A percentile compares a stretch with the other conserved stretches of the same genome.
phyloP scores from a whole-genome alignment of 768 basidiomycete genomes.

The Mycena amicta region DNA sequence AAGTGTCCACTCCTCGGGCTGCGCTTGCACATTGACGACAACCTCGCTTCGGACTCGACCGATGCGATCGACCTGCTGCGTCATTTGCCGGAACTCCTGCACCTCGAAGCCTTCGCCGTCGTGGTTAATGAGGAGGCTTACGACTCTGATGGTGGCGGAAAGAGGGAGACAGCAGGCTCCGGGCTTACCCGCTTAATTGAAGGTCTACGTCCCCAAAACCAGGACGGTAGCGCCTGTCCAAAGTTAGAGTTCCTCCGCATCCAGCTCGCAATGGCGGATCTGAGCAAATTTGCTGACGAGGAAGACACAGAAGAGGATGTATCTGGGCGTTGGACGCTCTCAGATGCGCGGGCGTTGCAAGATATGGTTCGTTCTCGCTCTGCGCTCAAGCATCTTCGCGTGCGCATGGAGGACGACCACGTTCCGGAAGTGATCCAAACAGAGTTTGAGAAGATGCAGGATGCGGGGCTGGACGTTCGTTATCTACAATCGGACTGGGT shows the following conservation, averaged over 20 bases:
- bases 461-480: background rate
- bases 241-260: background rate
- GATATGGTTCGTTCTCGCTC: background rate
- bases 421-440: background rate
- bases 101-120: background rate
- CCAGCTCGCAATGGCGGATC: background rate
- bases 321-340: background rate
- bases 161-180: background rate
- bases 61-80: background rate
- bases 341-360: background rate
- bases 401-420: background rate
- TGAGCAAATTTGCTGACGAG: background rate
- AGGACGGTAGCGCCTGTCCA: background rate
- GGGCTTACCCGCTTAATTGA: background rate
- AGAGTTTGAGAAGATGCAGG: background rate
- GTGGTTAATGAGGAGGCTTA: background rate
- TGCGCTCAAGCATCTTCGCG: background rate
- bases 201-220: background rate
- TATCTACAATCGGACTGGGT: background rate
- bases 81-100: background rate
- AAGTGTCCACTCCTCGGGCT: background rate
- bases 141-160: background rate
- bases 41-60: background rate
- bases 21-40: background rate
- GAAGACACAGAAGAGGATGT: background rate